Evolutionary conservation across 2,329 filamentous ascomycete species (phyloP), one percentile per base, ranked within the genome.

Genomic region (Dactylellina leptospora): DNA sequence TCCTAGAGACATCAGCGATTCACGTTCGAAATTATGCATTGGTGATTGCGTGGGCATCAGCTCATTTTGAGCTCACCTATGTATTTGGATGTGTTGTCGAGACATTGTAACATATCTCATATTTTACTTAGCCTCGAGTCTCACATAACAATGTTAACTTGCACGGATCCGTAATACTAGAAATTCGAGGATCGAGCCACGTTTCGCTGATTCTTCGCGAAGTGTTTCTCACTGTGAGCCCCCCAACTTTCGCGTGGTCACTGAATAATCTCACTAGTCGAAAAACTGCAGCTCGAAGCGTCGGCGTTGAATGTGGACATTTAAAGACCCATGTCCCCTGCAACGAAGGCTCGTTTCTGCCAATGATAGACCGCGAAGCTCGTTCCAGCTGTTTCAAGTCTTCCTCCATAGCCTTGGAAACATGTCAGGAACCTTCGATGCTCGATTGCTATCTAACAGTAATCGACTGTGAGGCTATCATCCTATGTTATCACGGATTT

Each of bases 261-360:
- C 36, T 40, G 36, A 50, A 50, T 48, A 51, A 28, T 38, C 36
- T 61, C 28, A 38, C 64, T 70, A 70, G 53, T 53, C 64, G 58
- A 40, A 61, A 70, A 70, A 70, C 56, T 44, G 56, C 64, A 70
- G 50, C 23, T 70, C 64, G 38, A 70, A 61, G 64, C 64, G 64
- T 68, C 54, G 62, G 62, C 25, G 45, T 60, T 47, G 22, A 44
- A 53, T 51, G 30, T 38, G 28, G 30, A 40, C 16, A 28, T 54
- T 22, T 38, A 8, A 55, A 11, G 28, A 54, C 28, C 50, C 47
- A 25, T 13, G 27, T 23, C 25, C 54, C 50, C 30, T 36, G 28
- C 13, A 20, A n/a, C 40, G 18, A 20, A 23, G 8, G n/a, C 22
- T 9, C 36, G 13, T 22, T 27, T 25, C 54, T 20, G 30, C 63